phyloP scores from a whole-genome alignment of 2,329 filamentous ascomycete species.

The Diaporthe sp. region DNA sequence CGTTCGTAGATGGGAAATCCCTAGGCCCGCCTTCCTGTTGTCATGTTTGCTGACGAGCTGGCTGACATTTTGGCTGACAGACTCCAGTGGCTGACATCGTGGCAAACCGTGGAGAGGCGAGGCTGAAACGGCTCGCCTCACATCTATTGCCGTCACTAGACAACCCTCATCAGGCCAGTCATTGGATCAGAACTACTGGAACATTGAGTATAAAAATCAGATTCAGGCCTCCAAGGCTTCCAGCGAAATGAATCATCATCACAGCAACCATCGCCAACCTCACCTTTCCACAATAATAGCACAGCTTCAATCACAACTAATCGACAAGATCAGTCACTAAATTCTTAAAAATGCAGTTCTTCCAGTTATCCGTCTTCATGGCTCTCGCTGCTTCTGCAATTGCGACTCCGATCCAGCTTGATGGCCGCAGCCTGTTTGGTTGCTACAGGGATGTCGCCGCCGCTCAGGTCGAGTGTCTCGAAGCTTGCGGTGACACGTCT shows the following conservation, averaged over 20 bases:
- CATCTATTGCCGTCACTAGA: background rate
- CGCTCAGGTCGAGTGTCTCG: background rate
- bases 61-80: constrained; percentile 19
- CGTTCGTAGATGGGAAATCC: background rate
- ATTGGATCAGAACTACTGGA: accelerated
- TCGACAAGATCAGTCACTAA: background rate
- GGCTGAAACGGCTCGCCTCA: background rate
- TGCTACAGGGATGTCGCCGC: constrained; percentile 13
- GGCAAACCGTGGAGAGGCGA: background rate
- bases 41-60: background rate
- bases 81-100: background rate
- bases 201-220: background rate
- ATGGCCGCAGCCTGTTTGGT: background rate
- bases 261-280: background rate
- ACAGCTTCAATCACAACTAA: background rate
- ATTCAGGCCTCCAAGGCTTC: background rate
- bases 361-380: background rate
- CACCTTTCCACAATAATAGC: background rate
- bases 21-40: background rate
- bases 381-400: background rate
- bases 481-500: background rate
- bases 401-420: background rate
- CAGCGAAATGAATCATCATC: background rate
- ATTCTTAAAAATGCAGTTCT: background rate
- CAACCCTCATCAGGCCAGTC: background rate